These are phyloP conservation scores for Candida krabiensis DNA, from an alignment of 805 yeast genomes.

Conservation along the genomic window DNA sequence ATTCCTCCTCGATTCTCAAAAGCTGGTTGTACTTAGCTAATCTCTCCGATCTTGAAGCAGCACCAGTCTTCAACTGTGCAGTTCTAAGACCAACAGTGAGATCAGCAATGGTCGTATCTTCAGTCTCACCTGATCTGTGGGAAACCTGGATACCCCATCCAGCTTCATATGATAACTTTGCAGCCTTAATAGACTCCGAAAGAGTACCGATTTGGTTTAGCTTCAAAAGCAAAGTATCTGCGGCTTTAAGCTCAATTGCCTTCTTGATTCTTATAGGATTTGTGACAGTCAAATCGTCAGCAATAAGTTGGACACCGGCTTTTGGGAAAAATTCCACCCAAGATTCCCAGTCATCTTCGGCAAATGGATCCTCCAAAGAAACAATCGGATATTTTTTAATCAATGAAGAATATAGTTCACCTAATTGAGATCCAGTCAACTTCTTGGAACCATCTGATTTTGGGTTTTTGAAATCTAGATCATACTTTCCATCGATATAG, in stretches of 20 bases:
- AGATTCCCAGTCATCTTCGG: constrained; percentile 98
- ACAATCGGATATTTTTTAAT: constrained; percentile 91
- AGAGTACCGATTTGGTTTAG: constrained; percentile 98
- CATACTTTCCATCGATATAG: constrained; percentile 94
- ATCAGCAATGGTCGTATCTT: constrained; percentile 96
- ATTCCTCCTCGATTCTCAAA: constrained; percentile 96
- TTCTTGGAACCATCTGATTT: constrained; percentile 83
- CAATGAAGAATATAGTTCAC: constrained; percentile 75
- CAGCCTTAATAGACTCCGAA: constrained; percentile 94
- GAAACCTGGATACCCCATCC: constrained; percentile 99
- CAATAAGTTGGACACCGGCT: constrained; percentile 84
- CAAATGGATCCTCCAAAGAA: constrained; percentile 97
- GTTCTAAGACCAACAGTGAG: constrained; percentile 94
- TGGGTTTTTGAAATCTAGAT: constrained; percentile 97
- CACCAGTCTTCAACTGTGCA: constrained; percentile 99
- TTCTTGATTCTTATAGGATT: constrained; percentile 90
- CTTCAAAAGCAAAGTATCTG: constrained; percentile 89
- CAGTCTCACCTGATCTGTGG: constrained; percentile 99
- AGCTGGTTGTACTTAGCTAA: constrained; percentile 97
- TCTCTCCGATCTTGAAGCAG: constrained; percentile 99
- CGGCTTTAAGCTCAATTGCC: constrained; percentile 94
- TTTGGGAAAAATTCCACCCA: constrained; percentile 83
- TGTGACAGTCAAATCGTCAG: constrained; percentile 97
- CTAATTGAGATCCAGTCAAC: constrained; percentile 83
- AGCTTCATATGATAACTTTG: constrained; percentile 87